These are phyloP conservation scores for Eucalyptus decipiens DNA, from an alignment of 345 rosid genomes.

Conservation along the genomic window DNA sequence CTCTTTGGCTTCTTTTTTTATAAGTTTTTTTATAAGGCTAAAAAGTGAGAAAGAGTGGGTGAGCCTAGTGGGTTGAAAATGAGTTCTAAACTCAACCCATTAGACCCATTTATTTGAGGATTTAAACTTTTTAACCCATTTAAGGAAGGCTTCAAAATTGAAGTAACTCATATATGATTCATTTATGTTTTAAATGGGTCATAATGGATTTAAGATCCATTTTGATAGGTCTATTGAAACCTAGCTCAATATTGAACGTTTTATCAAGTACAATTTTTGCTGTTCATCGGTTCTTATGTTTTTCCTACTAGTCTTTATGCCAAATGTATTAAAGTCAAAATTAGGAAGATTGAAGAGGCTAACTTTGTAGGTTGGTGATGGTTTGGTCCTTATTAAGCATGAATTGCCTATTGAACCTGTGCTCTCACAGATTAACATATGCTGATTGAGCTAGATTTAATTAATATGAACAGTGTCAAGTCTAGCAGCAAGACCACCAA, in stretches of 20 bases:
- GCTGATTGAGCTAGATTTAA: background rate
- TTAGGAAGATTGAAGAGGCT: background rate
- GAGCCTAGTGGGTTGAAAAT: no score
- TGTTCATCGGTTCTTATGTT: background rate
- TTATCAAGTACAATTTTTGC: background rate
- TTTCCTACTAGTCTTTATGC: background rate
- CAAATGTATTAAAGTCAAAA: background rate
- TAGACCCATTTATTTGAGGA: no score
- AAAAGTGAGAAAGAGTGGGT: no score
- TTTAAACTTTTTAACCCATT: no score
- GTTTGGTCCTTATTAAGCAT: background rate
- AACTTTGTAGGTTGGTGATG: background rate
- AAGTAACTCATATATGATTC: no score
- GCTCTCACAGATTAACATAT: background rate
- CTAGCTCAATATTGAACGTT: background rate
- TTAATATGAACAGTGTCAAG: background rate
- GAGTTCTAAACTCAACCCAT: no score
- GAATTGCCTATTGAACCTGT: background rate
- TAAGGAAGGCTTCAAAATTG: no score
- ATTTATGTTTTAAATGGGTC: no score
- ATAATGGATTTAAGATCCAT: no score
- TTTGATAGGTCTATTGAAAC: no score
- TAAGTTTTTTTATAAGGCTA: no score
- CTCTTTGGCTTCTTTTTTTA: no score
- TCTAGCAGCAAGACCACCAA: background rate